phyloP scores from a whole-genome alignment of 2,329 filamentous ascomycete species.

The Fusarium circinatum region DNA sequence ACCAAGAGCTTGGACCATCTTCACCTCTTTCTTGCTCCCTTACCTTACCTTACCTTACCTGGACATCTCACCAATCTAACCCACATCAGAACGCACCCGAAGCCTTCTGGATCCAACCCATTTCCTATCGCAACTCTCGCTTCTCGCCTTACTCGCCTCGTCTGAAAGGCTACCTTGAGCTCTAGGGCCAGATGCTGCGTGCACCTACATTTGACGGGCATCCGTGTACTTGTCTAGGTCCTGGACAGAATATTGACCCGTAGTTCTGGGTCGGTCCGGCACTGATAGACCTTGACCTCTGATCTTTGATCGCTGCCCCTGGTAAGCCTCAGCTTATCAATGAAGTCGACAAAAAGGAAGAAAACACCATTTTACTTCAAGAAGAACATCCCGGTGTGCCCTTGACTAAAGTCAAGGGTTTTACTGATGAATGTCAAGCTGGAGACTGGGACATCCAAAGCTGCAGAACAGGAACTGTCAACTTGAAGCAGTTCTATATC shows the following conservation, averaged over 20 bases:
- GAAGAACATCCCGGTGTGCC: neutral
- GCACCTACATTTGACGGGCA: neutral
- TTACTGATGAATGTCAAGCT: neutral
- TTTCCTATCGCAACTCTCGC: neutral
- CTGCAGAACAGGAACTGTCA: neutral
- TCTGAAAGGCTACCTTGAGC: constrained; percentile 5
- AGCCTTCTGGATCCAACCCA: constrained; percentile 6
- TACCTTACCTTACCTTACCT: neutral
- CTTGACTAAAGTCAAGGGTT: neutral
- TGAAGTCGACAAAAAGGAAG: constrained; percentile 11
- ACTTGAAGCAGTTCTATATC: constrained; percentile 10
- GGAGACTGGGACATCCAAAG: neutral
- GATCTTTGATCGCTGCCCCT: constrained; percentile 19
- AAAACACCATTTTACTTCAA: neutral
- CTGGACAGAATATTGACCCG: constrained; percentile 12
- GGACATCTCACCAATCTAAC: constrained; percentile 7
- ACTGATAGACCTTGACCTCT: constrained; percentile 31
- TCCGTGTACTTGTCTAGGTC: neutral
- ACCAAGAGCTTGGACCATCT: constrained; percentile 24
- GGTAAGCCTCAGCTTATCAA: constrained; percentile 23
- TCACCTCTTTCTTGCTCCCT: neutral
- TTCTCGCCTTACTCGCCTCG: constrained; percentile 11
- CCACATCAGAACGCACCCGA: constrained; percentile 17
- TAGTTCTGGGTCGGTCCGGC: constrained; percentile 37
- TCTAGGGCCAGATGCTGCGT: constrained; percentile 5